These are phyloP conservation scores for Lepidium africanum DNA, from an alignment of 345 rosid species.

Conservation along the genomic window DNA sequence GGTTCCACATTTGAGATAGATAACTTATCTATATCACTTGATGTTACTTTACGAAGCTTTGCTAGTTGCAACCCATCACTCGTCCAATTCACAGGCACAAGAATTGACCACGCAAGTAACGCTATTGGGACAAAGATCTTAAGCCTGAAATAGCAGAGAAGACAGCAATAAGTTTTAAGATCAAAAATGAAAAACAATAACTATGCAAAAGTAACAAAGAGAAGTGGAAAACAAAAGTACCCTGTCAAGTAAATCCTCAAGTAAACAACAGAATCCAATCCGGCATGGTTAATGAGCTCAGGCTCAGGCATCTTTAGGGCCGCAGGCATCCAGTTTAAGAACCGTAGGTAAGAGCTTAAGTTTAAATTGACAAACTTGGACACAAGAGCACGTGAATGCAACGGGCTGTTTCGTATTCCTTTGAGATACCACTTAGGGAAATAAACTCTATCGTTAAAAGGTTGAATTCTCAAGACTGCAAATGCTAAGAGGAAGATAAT, in stretches of 20 bases:
- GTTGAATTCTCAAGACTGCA: constrained; percentile 86
- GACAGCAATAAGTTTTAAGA: background rate
- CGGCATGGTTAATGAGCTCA: constrained; percentile 93
- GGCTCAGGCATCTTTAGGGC: constrained; percentile 89
- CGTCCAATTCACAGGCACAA: constrained; percentile 85
- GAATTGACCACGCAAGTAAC: constrained; percentile 62
- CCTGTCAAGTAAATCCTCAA: constrained; percentile 89
- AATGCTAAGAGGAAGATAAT: constrained; percentile 72
- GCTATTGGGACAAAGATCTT: constrained; percentile 85
- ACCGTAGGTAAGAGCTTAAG: constrained; percentile 50
- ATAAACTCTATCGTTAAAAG: constrained; percentile 89
- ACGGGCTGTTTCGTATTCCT: constrained; percentile 69
- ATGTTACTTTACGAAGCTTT: constrained; percentile 48
- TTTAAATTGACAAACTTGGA: constrained; percentile 72
- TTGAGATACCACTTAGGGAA: constrained; percentile 96
- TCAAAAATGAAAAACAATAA: background rate
- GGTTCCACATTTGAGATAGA: constrained; percentile 72
- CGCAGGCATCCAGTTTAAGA: constrained; percentile 91
- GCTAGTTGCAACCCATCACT: constrained; percentile 41
- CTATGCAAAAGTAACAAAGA: background rate
- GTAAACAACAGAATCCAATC: constrained; percentile 91
- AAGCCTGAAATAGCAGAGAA: constrained; percentile 37
- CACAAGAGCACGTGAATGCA: constrained; percentile 48
- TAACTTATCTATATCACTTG: constrained; percentile 84
- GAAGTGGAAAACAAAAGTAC: constrained; percentile 24